These are phyloP conservation scores for Ceratocystis destructans DNA, from an alignment of 2,329 filamentous ascomycete species.

Conservation along the genomic window DNA sequence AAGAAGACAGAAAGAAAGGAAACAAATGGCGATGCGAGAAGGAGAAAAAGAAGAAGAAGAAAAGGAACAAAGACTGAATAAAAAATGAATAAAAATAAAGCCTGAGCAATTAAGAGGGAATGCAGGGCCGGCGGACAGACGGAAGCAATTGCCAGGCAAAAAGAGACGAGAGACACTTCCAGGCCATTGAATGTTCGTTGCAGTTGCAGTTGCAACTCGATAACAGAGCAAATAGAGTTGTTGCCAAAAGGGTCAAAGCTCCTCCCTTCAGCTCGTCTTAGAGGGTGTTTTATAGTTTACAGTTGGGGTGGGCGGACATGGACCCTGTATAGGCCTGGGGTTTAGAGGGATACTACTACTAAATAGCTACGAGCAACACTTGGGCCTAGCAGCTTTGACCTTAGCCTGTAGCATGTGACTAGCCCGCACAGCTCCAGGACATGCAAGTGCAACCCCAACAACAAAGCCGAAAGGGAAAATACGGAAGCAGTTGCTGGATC, in stretches of 20 bases:
- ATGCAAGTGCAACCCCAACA: not conserved
- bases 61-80: slow-evolving; percentile 11
- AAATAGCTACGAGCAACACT: too few species aligned
- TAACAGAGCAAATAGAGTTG: not conserved
- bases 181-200: not conserved
- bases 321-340: not conserved
- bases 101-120: slow-evolving; percentile 1
- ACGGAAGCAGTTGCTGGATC: not conserved
- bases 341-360: not conserved
- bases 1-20: slow-evolving; percentile 17
- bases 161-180: not conserved
- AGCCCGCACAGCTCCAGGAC: not conserved
- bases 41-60: not conserved
- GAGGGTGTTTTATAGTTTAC: not conserved
- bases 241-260: not conserved
- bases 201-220: not conserved
- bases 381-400: not conserved
- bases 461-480: not conserved
- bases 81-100: slow-evolving; percentile 3
- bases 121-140: slow-evolving; percentile 8
- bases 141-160: slow-evolving; percentile 5
- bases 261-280: not conserved
- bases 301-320: not conserved
- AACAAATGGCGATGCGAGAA: slow-evolving; percentile 18
- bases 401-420: not conserved